Evolutionary conservation across 345 rosid genomes (phyloP), one percentile per base, ranked within the genome.

Genomic region (Gossypium turneri): DNA sequence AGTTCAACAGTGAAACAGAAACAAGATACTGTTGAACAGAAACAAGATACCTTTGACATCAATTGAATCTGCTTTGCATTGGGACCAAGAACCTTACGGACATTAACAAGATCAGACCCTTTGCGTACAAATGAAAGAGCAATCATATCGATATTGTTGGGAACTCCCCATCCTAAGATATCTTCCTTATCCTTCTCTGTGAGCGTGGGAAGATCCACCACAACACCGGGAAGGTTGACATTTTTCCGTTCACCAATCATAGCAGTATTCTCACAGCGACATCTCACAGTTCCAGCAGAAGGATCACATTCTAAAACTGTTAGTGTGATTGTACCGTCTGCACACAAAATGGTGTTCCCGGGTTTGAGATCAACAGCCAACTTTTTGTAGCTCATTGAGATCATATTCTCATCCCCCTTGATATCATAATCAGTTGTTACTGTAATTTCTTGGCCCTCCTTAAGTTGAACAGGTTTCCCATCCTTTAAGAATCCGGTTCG

Each of bases 191-290:
- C 98, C 81, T 93, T 93, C 44, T 93, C 94, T 0, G 98, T 91
- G 69, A 93, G 83, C 2, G 94, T 93, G 3, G 98, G 98, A 67
- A 93, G 93, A 82, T 93, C 98, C 62, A 91, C 98, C 22, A 91
- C 94, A 38, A 93, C 92, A 76, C 95, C 98, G 2, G 98, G 98
- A 58, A 93, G 94, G 83, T 93, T 91, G 76, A 93, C 98, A 64
- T 93, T 93, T 79, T 93, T 93, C 63, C 98, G 84, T 82, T 93
- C 98, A 22, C 98, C 97, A n/a, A 93, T 83, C 88, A 84, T 85
- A 0, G 97, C 92, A 11, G 94, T 78, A 79, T 93, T 93, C 77
- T 87, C 92, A 81, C 97, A 93, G 15, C 94, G 88, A 80, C 98
- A 93, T 81, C 88, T 86, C 69, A 93, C 98, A 3, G 90, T 91